Evolutionary conservation across 345 rosid genomes (phyloP).

Genomic region (Excoecaria cochinchinensis): DNA sequence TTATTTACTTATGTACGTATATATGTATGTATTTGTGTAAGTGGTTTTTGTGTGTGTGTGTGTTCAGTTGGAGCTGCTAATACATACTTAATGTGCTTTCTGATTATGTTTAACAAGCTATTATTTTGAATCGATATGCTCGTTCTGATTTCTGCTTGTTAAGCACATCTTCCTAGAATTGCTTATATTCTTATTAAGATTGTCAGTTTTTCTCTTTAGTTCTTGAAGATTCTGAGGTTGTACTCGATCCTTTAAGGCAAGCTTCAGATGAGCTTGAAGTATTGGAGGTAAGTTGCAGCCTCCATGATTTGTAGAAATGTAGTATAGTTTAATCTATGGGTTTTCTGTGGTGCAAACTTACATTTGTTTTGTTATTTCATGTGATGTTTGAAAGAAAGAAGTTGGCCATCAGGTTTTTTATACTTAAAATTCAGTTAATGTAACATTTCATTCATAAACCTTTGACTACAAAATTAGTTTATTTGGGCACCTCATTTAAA

Average conservation of each 20-base stretch:
- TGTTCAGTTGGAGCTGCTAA: no score
- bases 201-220: conserved; percentile 35
- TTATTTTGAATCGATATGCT: background rate
- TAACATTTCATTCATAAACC: background rate
- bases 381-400: background rate
- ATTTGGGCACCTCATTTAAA: background rate
- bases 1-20: no score
- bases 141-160: background rate
- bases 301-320: background rate
- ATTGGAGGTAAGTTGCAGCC: conserved; percentile 60
- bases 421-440: background rate
- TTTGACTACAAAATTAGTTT: background rate
- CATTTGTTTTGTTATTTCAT: background rate
- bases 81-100: background rate
- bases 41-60: no score
- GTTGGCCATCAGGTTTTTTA: background rate
- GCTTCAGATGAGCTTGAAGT: conserved; percentile 77
- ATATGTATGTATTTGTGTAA: no score
- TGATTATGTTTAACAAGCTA: background rate
- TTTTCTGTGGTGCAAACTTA: conserved; percentile 4
- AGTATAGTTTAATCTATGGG: background rate
- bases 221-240: conserved; percentile 53
- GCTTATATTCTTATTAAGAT: background rate
- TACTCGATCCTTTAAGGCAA: conserved; percentile 77
- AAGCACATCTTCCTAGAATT: background rate